Base-by-base conservation (phyloP, 208 protist genomes). In the Leishmania arabica region DNA sequence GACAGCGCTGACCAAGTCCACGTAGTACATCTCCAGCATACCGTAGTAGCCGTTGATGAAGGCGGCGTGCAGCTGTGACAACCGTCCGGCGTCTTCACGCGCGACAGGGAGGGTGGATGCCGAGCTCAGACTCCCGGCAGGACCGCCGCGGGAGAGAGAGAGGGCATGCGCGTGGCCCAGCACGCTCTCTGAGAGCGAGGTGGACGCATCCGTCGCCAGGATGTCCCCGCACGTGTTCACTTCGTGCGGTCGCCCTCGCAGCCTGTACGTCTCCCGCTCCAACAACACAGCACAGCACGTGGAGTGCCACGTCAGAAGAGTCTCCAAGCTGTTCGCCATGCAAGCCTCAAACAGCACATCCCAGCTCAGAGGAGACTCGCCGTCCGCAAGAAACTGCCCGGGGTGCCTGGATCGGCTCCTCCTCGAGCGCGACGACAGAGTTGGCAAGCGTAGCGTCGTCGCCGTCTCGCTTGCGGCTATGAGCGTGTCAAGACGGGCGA, bases 1-100 rank as follows among this genome's bases (percentile, higher is more conserved):
- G 45, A 95, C 85, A 34, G 86, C 82, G 73, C 88, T 84, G 17
- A 93, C 73, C 37, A 92, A 78, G 74, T 93, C 92, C 15, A 95
- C 84, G 83, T 92, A 91, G 85, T 92, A 91, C 74, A 86, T 86
- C 74, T 93, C 92, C 3, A 91, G 82, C 62, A 84, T 85, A 56
- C 49, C 40, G 54, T 90, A 92, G 83, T 92, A 93, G 27, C 75
- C 81, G 5, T 68, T 42, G 47, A 88, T 71, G 24, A 86, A 82
- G n/a, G 78, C 47, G 27, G 27, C 72, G 56, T 78, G 56, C 77
- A 84, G 77, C 54, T 84, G 78, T 11, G 79, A 31, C 78, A 82
- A 34, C 11, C n/a, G 37, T 37, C n/a, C 37, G 73, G 45, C 40
- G 51, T 79, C 70, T 2, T 51, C 77, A 5, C 68, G 68, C 45